A percentile compares a stretch with the other conserved stretches of the same genome.
Evolutionary conservation across 2,329 filamentous ascomycete genomes (phyloP).

Genomic region (Basipetospora chlamydospora): DNA sequence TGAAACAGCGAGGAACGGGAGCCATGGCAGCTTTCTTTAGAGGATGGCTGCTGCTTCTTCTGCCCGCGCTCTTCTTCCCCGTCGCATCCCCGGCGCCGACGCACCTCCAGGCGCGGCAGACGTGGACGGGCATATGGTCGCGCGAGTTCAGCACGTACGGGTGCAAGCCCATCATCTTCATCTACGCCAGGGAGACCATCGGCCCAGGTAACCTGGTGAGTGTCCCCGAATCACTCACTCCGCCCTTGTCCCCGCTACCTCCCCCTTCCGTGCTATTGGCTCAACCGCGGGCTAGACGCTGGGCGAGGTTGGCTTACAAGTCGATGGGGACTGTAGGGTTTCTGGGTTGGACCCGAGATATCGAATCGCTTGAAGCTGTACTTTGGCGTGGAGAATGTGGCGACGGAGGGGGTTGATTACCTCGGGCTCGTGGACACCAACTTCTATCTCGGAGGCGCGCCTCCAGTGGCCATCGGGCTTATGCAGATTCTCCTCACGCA

Average conservation of each 20-base stretch:
- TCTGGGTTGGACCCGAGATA: constrained; percentile 9
- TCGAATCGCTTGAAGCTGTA: constrained; percentile 9
- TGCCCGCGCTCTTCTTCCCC: not conserved
- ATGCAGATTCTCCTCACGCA: constrained; percentile 19
- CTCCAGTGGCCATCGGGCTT: constrained; percentile 16
- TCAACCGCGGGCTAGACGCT: too few relatives aligned
- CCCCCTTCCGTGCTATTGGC: too few relatives aligned
- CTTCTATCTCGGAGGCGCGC: constrained; percentile 16
- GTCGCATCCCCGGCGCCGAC: not conserved
- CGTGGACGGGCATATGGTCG: constrained; percentile 3
- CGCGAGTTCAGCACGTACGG: constrained; percentile 1
- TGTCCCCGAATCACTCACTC: not conserved
- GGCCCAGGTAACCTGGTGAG: constrained; percentile 6
- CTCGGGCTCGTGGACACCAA: constrained; percentile 18
- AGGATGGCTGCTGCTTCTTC: not conserved
- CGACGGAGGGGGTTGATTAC: constrained; percentile 19
- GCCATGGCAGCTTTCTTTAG: too few relatives aligned
- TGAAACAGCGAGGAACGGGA: too few relatives aligned
- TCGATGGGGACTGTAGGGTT: too few relatives aligned
- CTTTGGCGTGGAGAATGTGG: constrained; percentile 11
- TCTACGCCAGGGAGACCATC: constrained; percentile 5
- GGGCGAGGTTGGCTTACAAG: too few relatives aligned
- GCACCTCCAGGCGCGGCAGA: not conserved
- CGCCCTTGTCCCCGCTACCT: too few relatives aligned
- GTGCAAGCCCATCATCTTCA: constrained; percentile 6